Conservation (phyloP, 2,329 filamentous ascomycete species). For the Aspergillus udagawae region DNA sequence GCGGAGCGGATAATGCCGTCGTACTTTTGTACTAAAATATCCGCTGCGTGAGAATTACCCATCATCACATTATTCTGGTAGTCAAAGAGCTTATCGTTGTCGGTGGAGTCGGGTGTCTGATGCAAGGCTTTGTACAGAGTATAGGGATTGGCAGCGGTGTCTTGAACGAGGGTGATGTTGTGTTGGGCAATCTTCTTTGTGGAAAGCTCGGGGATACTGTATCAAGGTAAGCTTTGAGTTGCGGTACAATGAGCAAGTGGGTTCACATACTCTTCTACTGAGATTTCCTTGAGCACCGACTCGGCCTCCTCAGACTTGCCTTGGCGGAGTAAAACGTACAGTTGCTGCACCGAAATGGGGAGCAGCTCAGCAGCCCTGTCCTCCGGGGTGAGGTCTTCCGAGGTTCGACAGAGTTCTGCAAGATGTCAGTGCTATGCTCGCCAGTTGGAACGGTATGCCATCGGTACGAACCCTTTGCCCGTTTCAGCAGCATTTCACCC, state of each 20-base stretch:
- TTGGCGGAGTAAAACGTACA: constrained; percentile 55
- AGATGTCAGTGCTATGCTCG: constrained; percentile 5
- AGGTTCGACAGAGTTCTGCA: constrained; percentile 54
- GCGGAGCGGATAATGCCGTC: constrained; percentile 56
- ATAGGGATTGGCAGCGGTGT: constrained; percentile 52
- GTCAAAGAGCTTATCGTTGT: constrained; percentile 55
- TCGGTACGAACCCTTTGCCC: constrained; percentile 48
- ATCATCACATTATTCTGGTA: constrained; percentile 54
- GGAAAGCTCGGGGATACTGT: constrained; percentile 54
- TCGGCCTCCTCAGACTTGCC: constrained; percentile 56
- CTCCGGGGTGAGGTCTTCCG: constrained; percentile 56
- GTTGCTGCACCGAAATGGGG: constrained; percentile 58
- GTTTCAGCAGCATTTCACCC: constrained; percentile 55
- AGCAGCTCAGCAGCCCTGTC: constrained; percentile 58
- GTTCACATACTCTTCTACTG: constrained; percentile 45
- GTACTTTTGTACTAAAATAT: constrained; percentile 58
- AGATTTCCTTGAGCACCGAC: constrained; percentile 48
- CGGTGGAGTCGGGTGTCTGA: constrained; percentile 41
- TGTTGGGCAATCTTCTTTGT: constrained; percentile 59
- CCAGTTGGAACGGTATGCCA: background rate
- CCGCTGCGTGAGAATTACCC: constrained; percentile 53
- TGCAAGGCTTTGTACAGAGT: constrained; percentile 55
- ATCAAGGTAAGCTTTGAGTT: constrained; percentile 10
- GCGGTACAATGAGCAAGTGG: background rate
- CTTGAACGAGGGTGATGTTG: constrained; percentile 51